Evolutionary conservation across 2,329 filamentous ascomycete genomes (phyloP), one percentile per base, ranked within the genome.

Genomic region (Phialemonium atrogriseum): DNA sequence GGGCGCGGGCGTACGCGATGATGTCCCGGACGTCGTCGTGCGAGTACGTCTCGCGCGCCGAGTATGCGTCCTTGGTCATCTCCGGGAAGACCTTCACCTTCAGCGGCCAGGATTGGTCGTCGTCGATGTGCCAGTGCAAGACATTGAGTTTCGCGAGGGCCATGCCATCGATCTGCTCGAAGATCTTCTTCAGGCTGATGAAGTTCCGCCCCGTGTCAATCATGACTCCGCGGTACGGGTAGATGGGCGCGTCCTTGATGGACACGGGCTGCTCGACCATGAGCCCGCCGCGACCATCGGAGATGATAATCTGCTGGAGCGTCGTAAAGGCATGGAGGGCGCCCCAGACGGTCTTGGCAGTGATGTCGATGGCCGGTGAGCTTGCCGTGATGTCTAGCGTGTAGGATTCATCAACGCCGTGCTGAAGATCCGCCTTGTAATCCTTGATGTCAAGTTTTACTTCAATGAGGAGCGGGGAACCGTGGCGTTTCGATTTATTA

Each of bases 361-460:
- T 59, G 40, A 73, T 62, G 7, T 58, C 44, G 34, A 73, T 51
- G 4, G 49, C 50, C 20, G 51, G 47, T 3, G 66, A 64, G 13
- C 46, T 47, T 5, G 52, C 40, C 1, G 47, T 40, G 22, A 71
- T 57, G 12, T 61, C 52, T 13, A 73, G 42, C 1, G 60, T 67
- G 46, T 73, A 73, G n/a, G 68, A 70, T 43, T 73, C 69, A 35
- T 73, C 66, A 14, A 73, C 68, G 4, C 66, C 69, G 40, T 73
- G 68, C 44, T 72, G 60, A 18, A 75, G 52, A 36, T 66, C 57
- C 4, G 64, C 67, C 10, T 57, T 39, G 24, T 46, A 47, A 42
- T 75, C 54, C 6, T 55, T 40, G 16, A 76, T 51, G 6, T 60
- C 49, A 26, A 75, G 51, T 16, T 64, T 54, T 22, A 75, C 52